Conservation (phyloP, 768 basidiomycete genomes). For the Clavaria fumosa region DNA sequence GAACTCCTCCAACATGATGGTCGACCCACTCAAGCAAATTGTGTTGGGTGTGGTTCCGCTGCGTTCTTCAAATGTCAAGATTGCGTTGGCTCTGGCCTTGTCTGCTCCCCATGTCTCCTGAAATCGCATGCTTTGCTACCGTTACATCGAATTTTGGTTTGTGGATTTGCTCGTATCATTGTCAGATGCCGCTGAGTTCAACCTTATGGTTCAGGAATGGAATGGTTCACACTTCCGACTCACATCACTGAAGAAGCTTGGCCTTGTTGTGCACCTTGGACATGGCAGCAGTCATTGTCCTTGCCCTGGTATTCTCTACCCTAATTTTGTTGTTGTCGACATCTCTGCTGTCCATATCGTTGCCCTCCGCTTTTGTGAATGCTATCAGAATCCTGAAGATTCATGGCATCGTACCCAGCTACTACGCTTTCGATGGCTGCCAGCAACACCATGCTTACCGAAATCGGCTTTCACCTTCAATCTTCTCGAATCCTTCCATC, state of each 20-base stretch:
- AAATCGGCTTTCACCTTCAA: conserved; percentile 7
- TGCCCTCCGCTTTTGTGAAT: conserved; percentile 14
- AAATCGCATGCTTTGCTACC: conserved; percentile 1
- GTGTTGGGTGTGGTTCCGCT: neutral
- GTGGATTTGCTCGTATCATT: neutral
- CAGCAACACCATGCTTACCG: conserved; percentile 1
- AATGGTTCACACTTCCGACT: neutral
- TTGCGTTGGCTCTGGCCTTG: neutral
- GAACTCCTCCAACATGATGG: neutral
- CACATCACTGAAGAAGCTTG: conserved; percentile 4
- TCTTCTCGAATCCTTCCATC: conserved; percentile 8
- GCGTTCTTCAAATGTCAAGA: conserved; percentile 5
- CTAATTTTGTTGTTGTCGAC: conserved; percentile 10
- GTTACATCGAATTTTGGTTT: conserved; percentile 5
- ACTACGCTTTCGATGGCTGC: conserved; percentile 4
- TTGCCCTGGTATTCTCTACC: neutral
- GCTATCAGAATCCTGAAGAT: conserved; percentile 4
- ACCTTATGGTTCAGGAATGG: conserved; percentile 3
- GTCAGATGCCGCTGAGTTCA: neutral
- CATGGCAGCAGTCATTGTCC: conserved; percentile 4
- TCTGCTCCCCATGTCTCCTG: conserved; percentile 1
- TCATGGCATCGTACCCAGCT: conserved; percentile 4
- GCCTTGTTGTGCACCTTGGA: conserved; percentile 7
- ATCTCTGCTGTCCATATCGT: conserved; percentile 15
- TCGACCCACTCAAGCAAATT: neutral